These are phyloP conservation scores for Ligustrum vulgare DNA, from an alignment of 257 asterid genomes.

Conservation along the genomic window DNA sequence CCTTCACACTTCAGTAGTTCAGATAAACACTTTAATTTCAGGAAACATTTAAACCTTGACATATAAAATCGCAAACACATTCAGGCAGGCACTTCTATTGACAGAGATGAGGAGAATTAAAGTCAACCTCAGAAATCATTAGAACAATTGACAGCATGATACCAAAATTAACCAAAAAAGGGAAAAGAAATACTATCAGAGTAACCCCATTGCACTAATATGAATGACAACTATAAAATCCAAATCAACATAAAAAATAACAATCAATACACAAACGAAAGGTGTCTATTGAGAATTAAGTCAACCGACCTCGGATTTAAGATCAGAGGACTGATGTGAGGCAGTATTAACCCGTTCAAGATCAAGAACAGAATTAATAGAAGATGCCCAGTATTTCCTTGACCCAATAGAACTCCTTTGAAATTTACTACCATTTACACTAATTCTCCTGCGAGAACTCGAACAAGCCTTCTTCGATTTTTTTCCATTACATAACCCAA, in stretches of 20 bases:
- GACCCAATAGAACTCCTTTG: slow-evolving; percentile 36
- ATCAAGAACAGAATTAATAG: slow-evolving; percentile 58
- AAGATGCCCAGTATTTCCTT: slow-evolving; percentile 35
- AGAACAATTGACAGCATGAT: neutral
- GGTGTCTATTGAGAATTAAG: neutral
- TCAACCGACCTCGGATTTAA: slow-evolving; percentile 45
- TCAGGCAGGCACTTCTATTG: neutral
- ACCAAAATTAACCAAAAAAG: neutral
- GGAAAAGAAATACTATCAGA: neutral
- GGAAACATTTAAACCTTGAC: neutral
- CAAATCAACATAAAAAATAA: neutral
- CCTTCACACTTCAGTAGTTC: neutral
- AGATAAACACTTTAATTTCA: neutral
- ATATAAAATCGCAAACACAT: neutral
- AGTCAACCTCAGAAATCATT: neutral
- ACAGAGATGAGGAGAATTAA: neutral
- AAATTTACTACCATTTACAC: slow-evolving; percentile 22
- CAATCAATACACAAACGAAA: neutral
- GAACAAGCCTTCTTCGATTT: slow-evolving; percentile 33
- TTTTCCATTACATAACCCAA: slow-evolving; percentile 41
- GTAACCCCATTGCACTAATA: neutral
- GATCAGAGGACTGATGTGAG: slow-evolving; percentile 31
- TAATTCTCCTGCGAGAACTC: slow-evolving; percentile 33
- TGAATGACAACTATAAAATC: neutral
- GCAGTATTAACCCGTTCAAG: slow-evolving; percentile 37